phyloP scores from a whole-genome alignment of 306 rosid genomes.

The Canavalia ensiformis region DNA sequence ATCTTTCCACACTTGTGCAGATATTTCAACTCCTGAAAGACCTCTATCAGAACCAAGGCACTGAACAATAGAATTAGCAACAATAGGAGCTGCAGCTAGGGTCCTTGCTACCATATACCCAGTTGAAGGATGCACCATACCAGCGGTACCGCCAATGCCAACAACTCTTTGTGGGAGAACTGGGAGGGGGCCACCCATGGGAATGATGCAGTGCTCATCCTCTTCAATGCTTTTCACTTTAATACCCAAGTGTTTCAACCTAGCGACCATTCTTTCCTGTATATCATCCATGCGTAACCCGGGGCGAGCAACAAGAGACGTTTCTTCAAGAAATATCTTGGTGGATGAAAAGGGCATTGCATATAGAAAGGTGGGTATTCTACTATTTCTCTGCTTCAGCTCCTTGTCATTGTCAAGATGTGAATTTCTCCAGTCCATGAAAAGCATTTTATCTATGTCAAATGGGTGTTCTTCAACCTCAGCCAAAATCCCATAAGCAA shows the following conservation, averaged over 20 bases:
- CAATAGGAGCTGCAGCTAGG: conserved; percentile 92
- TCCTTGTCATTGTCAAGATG: conserved; percentile 64
- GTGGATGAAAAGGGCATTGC: conserved; percentile 97
- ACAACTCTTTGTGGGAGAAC: conserved; percentile 95
- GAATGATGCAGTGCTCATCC: conserved; percentile 95
- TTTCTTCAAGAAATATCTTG: conserved; percentile 94
- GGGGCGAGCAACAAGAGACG: conserved; percentile 95
- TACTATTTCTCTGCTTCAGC: conserved; percentile 81
- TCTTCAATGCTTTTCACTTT: conserved; percentile 94
- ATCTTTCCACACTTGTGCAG: conserved; percentile 87
- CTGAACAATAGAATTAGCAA: conserved; percentile 84
- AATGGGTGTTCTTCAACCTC: conserved; percentile 96
- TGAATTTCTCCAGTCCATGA: conserved; percentile 99
- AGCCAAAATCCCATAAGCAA: conserved; percentile 95
- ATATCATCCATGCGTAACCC: conserved; percentile 86
- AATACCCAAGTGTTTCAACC: conserved; percentile 87
- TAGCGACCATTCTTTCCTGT: conserved; percentile 92
- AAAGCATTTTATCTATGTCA: conserved; percentile 93
- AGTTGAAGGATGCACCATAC: conserved; percentile 99
- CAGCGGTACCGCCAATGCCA: conserved; percentile 99
- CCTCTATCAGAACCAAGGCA: conserved; percentile 70
- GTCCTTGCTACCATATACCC: conserved; percentile 99
- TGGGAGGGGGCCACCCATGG: conserved; percentile 97
- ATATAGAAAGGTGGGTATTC: conserved; percentile 87
- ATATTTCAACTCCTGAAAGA: conserved; percentile 66